These are phyloP conservation scores for Vicia villosa DNA, from an alignment of 306 rosid species.

Conservation along the genomic window DNA sequence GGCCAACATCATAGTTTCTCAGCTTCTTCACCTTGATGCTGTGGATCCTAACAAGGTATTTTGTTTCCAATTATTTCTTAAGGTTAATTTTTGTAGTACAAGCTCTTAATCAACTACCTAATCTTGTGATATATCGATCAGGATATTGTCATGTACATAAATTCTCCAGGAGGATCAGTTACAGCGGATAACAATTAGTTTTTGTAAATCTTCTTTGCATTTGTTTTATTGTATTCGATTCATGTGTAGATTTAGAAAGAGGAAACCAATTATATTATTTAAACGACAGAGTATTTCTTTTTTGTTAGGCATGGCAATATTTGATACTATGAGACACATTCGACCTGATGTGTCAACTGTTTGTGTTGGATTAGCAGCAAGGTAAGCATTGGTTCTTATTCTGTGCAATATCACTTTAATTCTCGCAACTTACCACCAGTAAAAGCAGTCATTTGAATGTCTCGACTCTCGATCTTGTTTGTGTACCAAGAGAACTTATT, in stretches of 20 bases:
- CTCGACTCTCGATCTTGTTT: background rate
- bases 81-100: background rate
- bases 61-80: too few relatives aligned
- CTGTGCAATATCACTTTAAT: background rate
- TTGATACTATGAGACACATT: constrained; percentile 93
- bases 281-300: constrained; percentile 10
- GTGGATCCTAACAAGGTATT: constrained; percentile 86
- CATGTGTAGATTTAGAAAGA: background rate
- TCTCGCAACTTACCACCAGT: constrained; percentile 4
- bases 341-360: constrained; percentile 97
- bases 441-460: constrained; percentile 2
- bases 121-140: constrained; percentile 47
- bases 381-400: constrained; percentile 55
- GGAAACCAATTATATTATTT: background rate
- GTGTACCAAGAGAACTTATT: background rate
- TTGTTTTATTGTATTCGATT: background rate
- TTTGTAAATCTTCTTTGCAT: constrained; percentile 18
- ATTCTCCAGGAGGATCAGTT: constrained; percentile 99
- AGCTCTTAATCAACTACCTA: constrained; percentile 1
- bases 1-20: constrained; percentile 98
- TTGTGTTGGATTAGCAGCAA: constrained; percentile 97
- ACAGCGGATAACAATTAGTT: constrained; percentile 73
- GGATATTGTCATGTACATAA: constrained; percentile 97
- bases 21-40: constrained; percentile 96
- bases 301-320: constrained; percentile 86